Percentiles rank a stretch among this genome's conserved stretches.
Evolutionary conservation across 805 yeast genomes (phyloP).

Genomic region (Myxozyma neotropica): DNA sequence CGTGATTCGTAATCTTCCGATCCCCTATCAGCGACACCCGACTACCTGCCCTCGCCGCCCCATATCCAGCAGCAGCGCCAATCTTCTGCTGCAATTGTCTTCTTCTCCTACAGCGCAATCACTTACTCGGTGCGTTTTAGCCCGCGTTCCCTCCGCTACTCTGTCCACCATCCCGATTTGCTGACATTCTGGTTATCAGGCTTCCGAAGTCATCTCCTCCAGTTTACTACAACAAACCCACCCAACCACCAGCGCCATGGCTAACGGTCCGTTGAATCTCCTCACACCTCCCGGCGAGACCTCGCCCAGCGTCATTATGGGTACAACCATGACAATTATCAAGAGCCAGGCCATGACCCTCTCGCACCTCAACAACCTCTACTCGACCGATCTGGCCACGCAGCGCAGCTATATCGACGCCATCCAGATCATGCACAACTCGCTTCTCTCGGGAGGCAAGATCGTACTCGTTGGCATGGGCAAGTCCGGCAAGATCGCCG

Average conservation of each 20-base stretch:
- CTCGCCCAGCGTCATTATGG: constrained; percentile 54
- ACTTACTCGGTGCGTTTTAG: no score
- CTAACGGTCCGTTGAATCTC: constrained; percentile 2
- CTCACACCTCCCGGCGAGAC: constrained; percentile 54
- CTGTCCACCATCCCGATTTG: no score
- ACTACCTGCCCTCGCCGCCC: neutral
- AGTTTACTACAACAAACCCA: neutral
- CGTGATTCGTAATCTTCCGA: neutral
- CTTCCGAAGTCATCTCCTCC: neutral
- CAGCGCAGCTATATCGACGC: constrained; percentile 40
- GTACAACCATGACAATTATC: constrained; percentile 43
- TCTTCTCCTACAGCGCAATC: no score
- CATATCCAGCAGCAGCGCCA: no score
- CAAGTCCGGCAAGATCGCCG: constrained; percentile 76
- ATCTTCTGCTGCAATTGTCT: no score
- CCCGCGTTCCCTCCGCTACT: no score
- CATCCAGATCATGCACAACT: constrained; percentile 44
- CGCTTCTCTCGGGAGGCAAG: constrained; percentile 60
- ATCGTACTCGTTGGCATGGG: constrained; percentile 83
- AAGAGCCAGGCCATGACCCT: constrained; percentile 45
- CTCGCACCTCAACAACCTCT: constrained; percentile 39
- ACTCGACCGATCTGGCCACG: constrained; percentile 34
- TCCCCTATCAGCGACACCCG: neutral
- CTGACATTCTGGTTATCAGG: constrained; percentile 7
- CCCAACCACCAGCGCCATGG: neutral